These are phyloP conservation scores for Macaranga tanarius DNA, from an alignment of 441 rosid genomes.

Conservation along the genomic window DNA sequence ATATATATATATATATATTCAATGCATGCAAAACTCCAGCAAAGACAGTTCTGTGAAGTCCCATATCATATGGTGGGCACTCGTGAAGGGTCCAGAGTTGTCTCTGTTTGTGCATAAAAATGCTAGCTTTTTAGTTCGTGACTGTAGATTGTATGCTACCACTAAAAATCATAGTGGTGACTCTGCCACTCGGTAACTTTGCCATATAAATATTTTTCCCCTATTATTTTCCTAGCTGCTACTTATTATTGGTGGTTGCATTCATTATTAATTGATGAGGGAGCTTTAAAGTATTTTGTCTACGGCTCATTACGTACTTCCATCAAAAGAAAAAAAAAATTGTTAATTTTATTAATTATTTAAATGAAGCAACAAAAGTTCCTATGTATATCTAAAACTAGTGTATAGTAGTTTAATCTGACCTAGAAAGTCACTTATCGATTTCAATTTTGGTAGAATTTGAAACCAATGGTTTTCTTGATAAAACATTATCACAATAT, in stretches of 20 bases:
- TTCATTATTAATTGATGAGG: neutral
- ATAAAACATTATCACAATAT: too few relatives aligned
- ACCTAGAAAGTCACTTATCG: too few relatives aligned
- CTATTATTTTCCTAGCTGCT: too few relatives aligned
- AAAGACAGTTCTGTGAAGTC: neutral
- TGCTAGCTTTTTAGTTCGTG: neutral
- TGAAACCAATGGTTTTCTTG: too few relatives aligned
- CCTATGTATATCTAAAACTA: neutral
- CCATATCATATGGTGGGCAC: constrained; percentile 7
- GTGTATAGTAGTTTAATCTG: too few relatives aligned
- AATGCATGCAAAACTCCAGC: neutral
- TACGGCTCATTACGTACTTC: constrained; percentile 4
- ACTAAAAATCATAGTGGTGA: neutral
- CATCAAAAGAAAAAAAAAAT: neutral
- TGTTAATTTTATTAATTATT: neutral
- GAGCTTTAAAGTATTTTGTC: constrained; percentile 13
- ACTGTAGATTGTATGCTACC: neutral
- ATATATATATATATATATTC: neutral
- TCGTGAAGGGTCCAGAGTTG: neutral
- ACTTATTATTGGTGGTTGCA: constrained; percentile 7
- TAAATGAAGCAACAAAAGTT: neutral
- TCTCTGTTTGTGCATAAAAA: neutral
- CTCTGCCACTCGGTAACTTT: neutral
- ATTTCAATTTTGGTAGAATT: too few relatives aligned
- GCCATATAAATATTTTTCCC: neutral